Evolutionary conservation across 331 rosid genomes (phyloP).

Genomic region (Arachis monticola): DNA sequence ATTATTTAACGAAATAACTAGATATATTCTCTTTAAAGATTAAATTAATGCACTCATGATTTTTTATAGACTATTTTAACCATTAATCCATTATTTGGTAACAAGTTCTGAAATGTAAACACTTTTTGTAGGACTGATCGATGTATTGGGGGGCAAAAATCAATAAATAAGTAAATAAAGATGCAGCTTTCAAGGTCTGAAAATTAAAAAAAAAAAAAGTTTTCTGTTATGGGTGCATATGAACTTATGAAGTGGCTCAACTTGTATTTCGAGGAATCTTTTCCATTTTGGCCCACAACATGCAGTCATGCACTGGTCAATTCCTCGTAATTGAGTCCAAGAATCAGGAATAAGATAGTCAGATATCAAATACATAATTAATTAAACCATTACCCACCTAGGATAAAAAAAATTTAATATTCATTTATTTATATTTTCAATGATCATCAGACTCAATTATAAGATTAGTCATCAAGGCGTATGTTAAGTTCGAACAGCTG

Average conservation of each 20-base stretch:
- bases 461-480: too few relatives aligned
- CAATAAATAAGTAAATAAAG: neutral
- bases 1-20: too few relatives aligned
- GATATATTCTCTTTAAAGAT: too few relatives aligned
- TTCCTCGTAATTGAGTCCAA: constrained; percentile 32
- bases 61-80: too few relatives aligned
- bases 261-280: constrained; percentile 11
- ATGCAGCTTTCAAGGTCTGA: constrained; percentile 3
- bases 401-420: too few relatives aligned
- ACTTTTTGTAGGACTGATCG: too few relatives aligned
- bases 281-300: constrained; percentile 34
- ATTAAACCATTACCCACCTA: neutral
- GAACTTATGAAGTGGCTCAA: neutral
- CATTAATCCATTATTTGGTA: too few relatives aligned
- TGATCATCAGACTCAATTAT: too few relatives aligned
- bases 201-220: neutral
- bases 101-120: too few relatives aligned
- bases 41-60: too few relatives aligned
- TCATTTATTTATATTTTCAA: too few relatives aligned
- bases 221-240: neutral
- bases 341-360: neutral
- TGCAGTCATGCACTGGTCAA: neutral
- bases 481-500: too few relatives aligned
- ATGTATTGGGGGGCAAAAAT: neutral
- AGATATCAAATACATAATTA: neutral